Percentiles rank a stretch among this genome's conserved stretches.
Evolutionary conservation across 352 stramenopile genomes (phyloP).

Genomic region (Pythium rishiriense): DNA sequence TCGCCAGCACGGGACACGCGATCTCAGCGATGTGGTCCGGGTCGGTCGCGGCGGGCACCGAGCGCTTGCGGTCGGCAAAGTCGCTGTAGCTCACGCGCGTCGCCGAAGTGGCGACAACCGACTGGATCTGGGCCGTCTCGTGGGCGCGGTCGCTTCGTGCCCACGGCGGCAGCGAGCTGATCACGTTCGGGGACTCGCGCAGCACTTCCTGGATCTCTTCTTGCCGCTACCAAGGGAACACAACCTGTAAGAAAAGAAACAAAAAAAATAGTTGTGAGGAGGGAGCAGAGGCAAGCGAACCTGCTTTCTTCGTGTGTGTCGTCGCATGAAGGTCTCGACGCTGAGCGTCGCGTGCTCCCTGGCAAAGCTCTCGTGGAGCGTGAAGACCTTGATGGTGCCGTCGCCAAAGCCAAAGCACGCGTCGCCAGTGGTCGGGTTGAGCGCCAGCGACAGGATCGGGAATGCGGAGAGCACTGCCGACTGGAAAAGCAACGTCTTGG

Average conservation of each 20-base stretch:
- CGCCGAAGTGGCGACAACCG: slow-evolving; percentile 23
- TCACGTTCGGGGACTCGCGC: slow-evolving; percentile 56
- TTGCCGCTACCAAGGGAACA: slow-evolving; percentile 25
- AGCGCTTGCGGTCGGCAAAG: slow-evolving; percentile 18
- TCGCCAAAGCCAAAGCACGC: slow-evolving; percentile 71
- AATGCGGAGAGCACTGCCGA: slow-evolving; percentile 77
- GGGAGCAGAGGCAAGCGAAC: slow-evolving; percentile 22
- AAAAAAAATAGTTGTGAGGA: not conserved
- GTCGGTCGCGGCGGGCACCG: slow-evolving; percentile 1
- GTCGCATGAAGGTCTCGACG: slow-evolving; percentile 51
- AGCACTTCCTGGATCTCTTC: slow-evolving; percentile 44
- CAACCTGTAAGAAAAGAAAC: not conserved
- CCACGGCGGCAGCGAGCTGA: slow-evolving; percentile 71
- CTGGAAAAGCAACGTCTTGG: slow-evolving; percentile 67
- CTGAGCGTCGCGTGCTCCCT: slow-evolving; percentile 55
- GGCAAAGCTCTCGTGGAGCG: slow-evolving; percentile 46
- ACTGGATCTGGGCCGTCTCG: slow-evolving; percentile 37
- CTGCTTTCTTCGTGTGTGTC: slow-evolving; percentile 35
- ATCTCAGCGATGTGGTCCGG: slow-evolving; percentile 36
- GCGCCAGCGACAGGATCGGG: slow-evolving; percentile 59
- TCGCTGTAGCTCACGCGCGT: slow-evolving; percentile 29
- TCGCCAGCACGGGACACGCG: slow-evolving; percentile 43
- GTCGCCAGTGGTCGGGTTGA: slow-evolving; percentile 68
- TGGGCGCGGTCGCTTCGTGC: slow-evolving; percentile 48
- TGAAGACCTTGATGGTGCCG: slow-evolving; percentile 61